Evolutionary conservation across 208 protist genomes (phyloP), one percentile per base, ranked within the genome.

Genomic region (Acanthamoeba sp.): DNA sequence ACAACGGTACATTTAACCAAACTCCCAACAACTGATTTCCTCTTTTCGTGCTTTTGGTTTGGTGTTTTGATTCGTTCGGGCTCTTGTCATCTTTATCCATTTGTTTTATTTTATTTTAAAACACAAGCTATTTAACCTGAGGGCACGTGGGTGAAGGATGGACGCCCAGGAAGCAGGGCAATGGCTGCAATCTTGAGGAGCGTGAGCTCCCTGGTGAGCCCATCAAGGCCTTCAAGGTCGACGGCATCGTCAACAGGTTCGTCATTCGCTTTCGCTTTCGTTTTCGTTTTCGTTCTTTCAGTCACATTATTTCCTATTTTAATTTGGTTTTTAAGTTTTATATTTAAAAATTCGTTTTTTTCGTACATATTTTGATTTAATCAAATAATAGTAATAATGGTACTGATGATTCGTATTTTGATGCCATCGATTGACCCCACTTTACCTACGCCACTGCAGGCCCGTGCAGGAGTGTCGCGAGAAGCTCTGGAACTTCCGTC

Each of bases 221-320:
- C 34, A 78, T 78, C 69, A 78, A 78, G 69, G 69, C 69, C 34
- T 78, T 78, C 34, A 78, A 78, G 36, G 69, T 78, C 18, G 34
- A 78, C 16, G 36, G 34, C 36, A 78, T 42, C 34, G 20, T 78
- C 34, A 42, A 78, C 69, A 42, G 36, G 69, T 45, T 32, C 69
- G 18, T 45, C 29, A 14, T 66, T 36, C 29, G 1, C 34, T 14
- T n/a, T 34, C 22, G 5, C 59, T 66, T 34, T 66, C 34, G 22
- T 66, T 34, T 4, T 34, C 59, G 59, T 34, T 34, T 66, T 66
- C 52, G 52, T 27, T 36, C 59, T 20, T 32, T 76, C 18, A 57
- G 6, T 24, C 2, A 59, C 2, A 59, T 24, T 27, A 59, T 27
- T 59, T 59, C 7, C 24, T 59, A 24, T 59, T n/a, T 59, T 1